Conservation (phyloP, 148 eudicot species). For the Vaccinium darrowii region DNA sequence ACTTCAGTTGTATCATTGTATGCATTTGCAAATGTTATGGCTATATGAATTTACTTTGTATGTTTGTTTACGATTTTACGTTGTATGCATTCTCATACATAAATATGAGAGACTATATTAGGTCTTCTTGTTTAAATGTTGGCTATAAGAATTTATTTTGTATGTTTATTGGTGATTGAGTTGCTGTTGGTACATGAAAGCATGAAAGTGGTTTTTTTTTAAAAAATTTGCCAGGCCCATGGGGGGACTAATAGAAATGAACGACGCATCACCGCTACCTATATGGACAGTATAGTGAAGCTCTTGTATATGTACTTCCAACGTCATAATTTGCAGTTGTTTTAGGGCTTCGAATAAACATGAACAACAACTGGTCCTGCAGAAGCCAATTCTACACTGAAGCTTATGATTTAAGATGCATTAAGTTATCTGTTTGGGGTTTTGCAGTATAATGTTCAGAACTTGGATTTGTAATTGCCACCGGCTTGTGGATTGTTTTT, state of each 20-base stretch:
- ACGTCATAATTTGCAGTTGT: background rate
- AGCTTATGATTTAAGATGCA: background rate
- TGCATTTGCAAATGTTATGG: background rate
- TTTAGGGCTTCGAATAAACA: background rate
- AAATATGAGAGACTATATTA: too few relatives aligned
- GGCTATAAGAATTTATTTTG: background rate
- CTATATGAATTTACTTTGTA: background rate
- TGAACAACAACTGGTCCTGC: background rate
- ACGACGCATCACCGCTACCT: background rate
- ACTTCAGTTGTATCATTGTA: background rate
- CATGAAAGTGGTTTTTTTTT: slow-evolving; percentile 13
- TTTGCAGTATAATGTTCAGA: background rate
- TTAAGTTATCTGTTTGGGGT: background rate
- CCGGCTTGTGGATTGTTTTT: background rate
- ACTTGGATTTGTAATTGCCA: background rate
- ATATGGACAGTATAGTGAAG: background rate
- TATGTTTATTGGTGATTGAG: background rate
- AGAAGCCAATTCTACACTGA: background rate
- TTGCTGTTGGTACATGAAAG: background rate
- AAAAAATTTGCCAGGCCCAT: background rate
- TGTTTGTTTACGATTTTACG: too few relatives aligned
- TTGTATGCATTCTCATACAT: too few relatives aligned
- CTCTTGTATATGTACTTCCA: background rate
- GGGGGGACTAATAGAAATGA: background rate
- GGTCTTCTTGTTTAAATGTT: too few relatives aligned